Percentiles rank a stretch among this genome's conserved stretches.
These are phyloP conservation scores for Rubroboletus satanas DNA, from an alignment of 768 basidiomycete genomes.

Conservation along the genomic window DNA sequence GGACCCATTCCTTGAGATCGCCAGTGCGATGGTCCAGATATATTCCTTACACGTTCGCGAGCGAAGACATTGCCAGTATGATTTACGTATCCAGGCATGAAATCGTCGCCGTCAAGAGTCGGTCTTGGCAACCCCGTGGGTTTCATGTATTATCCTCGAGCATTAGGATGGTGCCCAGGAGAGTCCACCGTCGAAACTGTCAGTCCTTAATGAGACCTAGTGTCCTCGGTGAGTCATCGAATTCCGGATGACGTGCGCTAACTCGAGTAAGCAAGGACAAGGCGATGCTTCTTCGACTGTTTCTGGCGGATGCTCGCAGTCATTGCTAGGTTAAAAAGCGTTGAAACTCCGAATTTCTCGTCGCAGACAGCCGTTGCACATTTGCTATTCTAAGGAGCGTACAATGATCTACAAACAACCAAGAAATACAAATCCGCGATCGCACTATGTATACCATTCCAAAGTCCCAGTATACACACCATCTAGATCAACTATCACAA, in stretches of 20 bases:
- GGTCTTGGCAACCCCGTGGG: slow-evolving; percentile 11
- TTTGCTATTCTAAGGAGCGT: slow-evolving; percentile 9
- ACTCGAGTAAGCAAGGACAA: not conserved
- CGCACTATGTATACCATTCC: slow-evolving; percentile 3
- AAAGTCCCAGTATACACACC: slow-evolving; percentile 21
- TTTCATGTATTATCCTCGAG: not conserved
- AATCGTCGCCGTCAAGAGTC: not conserved
- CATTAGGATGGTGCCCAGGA: not conserved
- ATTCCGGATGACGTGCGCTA: slow-evolving; percentile 12
- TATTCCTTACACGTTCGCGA: not conserved
- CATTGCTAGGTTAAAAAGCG: slow-evolving; percentile 19
- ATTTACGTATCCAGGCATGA: slow-evolving; percentile 6
- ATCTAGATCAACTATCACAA: slow-evolving; percentile 13
- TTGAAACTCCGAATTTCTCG: slow-evolving; percentile 14
- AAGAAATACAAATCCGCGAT: slow-evolving; percentile 26
- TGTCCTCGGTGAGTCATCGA: slow-evolving; percentile 17
- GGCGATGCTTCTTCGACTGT: slow-evolving; percentile 1
- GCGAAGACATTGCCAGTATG: not conserved
- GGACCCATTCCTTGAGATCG: not conserved
- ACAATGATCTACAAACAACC: slow-evolving; percentile 15
- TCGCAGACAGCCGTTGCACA: slow-evolving; percentile 1
- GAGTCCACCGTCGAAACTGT: not conserved
- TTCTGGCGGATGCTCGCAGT: slow-evolving; percentile 5
- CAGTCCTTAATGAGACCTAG: not conserved
- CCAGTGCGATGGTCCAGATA: not conserved